These are phyloP conservation scores for Taiwanofungus camphoratus DNA, from an alignment of 1,284 basidiomycete genomes.

Conservation along the genomic window DNA sequence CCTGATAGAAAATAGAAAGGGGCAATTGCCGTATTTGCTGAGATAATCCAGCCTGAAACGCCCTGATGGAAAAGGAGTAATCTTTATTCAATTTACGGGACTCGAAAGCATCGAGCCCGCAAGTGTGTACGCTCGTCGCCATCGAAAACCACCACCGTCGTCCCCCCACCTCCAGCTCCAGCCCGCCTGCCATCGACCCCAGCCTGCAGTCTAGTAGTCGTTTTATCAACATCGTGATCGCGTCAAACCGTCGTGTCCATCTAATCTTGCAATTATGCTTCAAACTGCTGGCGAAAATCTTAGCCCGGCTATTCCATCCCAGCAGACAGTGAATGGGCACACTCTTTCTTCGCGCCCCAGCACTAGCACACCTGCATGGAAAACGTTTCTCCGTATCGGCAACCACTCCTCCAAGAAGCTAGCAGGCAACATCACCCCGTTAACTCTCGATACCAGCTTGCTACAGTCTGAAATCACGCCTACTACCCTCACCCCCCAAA, in stretches of 20 bases:
- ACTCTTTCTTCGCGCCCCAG: conserved; percentile 15
- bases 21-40: too few relatives aligned
- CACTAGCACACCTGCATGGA: conserved; percentile 38
- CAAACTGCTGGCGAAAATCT: conserved; percentile 14
- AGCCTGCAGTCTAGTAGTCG: too few relatives aligned
- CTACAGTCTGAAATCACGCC: conserved; percentile 28
- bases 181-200: too few relatives aligned
- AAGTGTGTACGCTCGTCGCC: too few relatives aligned
- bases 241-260: background rate
- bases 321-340: conserved; percentile 16
- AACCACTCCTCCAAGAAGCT: conserved; percentile 45
- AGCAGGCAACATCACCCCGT: conserved; percentile 22
- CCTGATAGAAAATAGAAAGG: too few relatives aligned
- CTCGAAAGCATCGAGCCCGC: too few relatives aligned
- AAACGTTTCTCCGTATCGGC: conserved; percentile 54
- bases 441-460: conserved; percentile 35
- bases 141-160: too few relatives aligned
- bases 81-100: too few relatives aligned
- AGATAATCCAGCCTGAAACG: too few relatives aligned
- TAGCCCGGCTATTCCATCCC: conserved; percentile 18
- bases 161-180: too few relatives aligned
- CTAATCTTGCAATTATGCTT: conserved; percentile 3
- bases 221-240: too few relatives aligned
- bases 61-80: too few relatives aligned
- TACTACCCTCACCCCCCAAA: conserved; percentile 33